A percentile compares a stretch with the other conserved stretches of the same genome.
These are phyloP conservation scores for Entomophthora muscae DNA, from an alignment of 371 early-diverging fungal genomes.

Conservation along the genomic window DNA sequence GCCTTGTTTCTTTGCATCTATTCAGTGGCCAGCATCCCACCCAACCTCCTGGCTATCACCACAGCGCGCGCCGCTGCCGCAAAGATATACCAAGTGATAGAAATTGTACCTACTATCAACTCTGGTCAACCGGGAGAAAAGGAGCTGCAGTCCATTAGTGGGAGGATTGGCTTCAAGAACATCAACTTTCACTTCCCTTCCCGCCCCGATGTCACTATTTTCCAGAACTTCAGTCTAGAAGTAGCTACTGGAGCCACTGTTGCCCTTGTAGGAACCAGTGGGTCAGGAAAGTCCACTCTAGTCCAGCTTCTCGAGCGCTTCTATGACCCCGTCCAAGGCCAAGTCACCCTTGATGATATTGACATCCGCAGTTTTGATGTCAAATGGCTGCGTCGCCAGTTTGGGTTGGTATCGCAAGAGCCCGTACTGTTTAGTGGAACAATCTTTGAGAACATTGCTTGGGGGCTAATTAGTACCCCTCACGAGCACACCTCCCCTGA, in stretches of 20 bases:
- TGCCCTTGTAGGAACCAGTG: conserved; percentile 63
- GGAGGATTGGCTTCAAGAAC: conserved; percentile 46
- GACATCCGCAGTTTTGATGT: conserved; percentile 46
- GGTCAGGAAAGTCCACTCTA: conserved; percentile 81
- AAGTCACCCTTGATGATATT: conserved; percentile 45
- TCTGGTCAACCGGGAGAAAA: conserved; percentile 28
- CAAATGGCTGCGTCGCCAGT: conserved; percentile 45
- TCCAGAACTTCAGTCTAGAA: conserved; percentile 33
- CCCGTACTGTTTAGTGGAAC: conserved; percentile 73
- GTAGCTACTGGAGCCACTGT: conserved; percentile 55
- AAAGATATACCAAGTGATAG: conserved; percentile 59
- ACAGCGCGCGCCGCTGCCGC: conserved; percentile 44
- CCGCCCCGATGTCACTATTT: conserved; percentile 42
- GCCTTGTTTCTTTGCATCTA: conserved; percentile 23
- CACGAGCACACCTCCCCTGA: conserved; percentile 12
- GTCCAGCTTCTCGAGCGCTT: conserved; percentile 77
- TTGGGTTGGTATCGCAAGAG: conserved; percentile 77
- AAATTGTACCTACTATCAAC: conserved; percentile 49
- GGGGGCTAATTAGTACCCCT: conserved; percentile 21
- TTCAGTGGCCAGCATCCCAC: conserved; percentile 24
- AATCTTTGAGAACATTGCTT: conserved; percentile 57
- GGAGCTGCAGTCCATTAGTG: conserved; percentile 22
- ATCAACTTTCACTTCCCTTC: conserved; percentile 53
- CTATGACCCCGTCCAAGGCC: conserved; percentile 51
- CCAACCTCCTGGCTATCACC: conserved; percentile 37